phyloP scores from a whole-genome alignment of 306 rosid genomes.

The Boehmeria nivea region DNA sequence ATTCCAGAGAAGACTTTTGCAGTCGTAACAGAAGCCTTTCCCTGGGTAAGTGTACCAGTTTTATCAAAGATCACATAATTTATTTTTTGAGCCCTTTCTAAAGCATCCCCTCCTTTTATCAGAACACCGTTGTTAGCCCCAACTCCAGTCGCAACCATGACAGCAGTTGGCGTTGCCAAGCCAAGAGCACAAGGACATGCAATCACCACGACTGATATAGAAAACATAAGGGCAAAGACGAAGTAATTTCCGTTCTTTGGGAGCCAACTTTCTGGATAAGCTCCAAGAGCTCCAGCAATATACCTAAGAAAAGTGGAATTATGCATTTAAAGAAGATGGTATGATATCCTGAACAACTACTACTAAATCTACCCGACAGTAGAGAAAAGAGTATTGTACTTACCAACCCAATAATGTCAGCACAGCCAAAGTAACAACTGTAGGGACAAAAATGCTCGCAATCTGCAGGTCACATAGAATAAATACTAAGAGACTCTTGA shows the following conservation, averaged over 20 bases:
- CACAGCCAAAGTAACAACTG: constrained; percentile 67
- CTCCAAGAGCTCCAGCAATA: constrained; percentile 67
- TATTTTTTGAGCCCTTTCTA: constrained; percentile 92
- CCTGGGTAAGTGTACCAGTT: constrained; percentile 98
- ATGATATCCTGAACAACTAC: constrained; percentile 16
- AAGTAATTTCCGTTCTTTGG: constrained; percentile 86
- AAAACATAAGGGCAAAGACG: constrained; percentile 96
- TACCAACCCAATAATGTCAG: constrained; percentile 78
- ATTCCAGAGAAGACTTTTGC: constrained; percentile 75
- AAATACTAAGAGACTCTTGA: constrained; percentile 12
- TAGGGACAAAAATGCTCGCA: constrained; percentile 93
- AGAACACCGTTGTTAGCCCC: constrained; percentile 96
- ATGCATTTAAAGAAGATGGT: constrained; percentile 7
- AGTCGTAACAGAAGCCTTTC: constrained; percentile 73
- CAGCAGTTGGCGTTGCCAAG: constrained; percentile 98
- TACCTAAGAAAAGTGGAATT: constrained; percentile 46
- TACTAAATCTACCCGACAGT: constrained; percentile 8
- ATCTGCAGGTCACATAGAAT: constrained; percentile 52
- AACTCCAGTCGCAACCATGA: constrained; percentile 99
- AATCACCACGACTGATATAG: constrained; percentile 91
- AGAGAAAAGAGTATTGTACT: constrained; percentile 20
- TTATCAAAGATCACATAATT: constrained; percentile 87
- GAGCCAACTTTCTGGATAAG: constrained; percentile 84
- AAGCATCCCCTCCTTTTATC: constrained; percentile 96
- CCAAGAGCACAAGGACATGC: constrained; percentile 99